Conservation (phyloP, 2,329 filamentous ascomycete genomes). For the Cercospora brassicicola region DNA sequence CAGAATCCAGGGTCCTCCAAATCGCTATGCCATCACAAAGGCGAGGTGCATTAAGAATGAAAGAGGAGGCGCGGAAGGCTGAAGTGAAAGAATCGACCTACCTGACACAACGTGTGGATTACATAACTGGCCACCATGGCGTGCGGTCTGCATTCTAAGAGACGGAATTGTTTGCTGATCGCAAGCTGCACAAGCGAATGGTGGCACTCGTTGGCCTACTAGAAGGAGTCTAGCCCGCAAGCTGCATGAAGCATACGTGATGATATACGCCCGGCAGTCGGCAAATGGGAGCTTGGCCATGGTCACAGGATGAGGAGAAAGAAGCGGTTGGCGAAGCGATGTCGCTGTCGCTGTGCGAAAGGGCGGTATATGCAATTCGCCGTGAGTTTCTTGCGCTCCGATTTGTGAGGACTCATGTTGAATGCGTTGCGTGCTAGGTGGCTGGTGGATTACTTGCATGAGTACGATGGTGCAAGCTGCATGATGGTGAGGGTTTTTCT, state of each 20-base stretch:
- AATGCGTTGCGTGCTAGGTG: not conserved
- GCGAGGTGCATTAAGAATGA: not conserved
- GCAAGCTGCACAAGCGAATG: not conserved
- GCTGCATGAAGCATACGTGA: conserved; percentile 10
- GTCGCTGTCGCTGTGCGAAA: conserved; percentile 7
- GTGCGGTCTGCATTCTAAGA: not conserved
- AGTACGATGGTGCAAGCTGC: not conserved
- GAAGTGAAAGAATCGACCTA: not conserved
- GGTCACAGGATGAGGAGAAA: not conserved
- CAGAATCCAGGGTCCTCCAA: not conserved
- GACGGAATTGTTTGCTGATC: conserved; percentile 8
- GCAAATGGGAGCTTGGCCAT: conserved; percentile 18
- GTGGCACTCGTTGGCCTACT: conserved; percentile 1
- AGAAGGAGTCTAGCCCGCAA: conserved; percentile 6
- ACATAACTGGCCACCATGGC: conserved; percentile 16
- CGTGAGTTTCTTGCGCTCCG: not conserved
- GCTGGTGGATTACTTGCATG: not conserved
- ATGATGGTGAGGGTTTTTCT: not conserved
- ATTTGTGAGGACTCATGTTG: not conserved
- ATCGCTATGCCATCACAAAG: not conserved
- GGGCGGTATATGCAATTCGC: not conserved
- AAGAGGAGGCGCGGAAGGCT: not conserved
- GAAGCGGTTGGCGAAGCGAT: conserved; percentile 5
- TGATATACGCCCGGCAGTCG: conserved; percentile 16
- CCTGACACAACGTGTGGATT: not conserved